A percentile compares a stretch with the other conserved stretches of the same genome.
Evolutionary conservation across 2,329 filamentous ascomycete genomes (phyloP).

Genomic region (Aspergillus udagawae): DNA sequence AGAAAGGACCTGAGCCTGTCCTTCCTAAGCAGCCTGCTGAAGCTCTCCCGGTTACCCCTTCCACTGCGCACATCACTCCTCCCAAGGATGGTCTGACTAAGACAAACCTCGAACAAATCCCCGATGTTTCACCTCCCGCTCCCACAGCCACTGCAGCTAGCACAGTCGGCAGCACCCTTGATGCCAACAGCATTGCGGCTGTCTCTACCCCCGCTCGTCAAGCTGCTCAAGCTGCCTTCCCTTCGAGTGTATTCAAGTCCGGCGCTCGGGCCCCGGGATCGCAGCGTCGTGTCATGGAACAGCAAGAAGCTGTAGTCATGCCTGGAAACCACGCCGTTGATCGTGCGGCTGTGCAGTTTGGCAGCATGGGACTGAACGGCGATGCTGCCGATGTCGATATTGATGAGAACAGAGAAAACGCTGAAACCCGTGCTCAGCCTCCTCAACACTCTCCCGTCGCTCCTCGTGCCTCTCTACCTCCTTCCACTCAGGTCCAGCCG

Average conservation of each 20-base stretch:
- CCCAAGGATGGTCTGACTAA: constrained; percentile 82
- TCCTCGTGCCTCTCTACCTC: constrained; percentile 82
- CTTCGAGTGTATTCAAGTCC: constrained; percentile 71
- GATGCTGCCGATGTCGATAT: constrained; percentile 60
- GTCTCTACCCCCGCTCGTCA: constrained; percentile 51
- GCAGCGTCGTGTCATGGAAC: constrained; percentile 82
- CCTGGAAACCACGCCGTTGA: constrained; percentile 94
- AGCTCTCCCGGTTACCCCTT: constrained; percentile 34
- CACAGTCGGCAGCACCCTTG: constrained; percentile 82
- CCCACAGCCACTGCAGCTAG: constrained; percentile 81
- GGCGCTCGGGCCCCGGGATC: constrained; percentile 74
- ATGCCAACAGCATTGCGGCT: constrained; percentile 60
- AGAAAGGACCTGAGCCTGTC: constrained; percentile 32
- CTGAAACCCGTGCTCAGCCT: constrained; percentile 88
- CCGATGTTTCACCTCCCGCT: constrained; percentile 72
- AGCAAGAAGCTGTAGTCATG: constrained; percentile 98
- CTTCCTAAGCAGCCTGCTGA: constrained; percentile 33
- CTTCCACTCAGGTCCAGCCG: constrained; percentile 44
- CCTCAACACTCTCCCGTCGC: constrained; percentile 88
- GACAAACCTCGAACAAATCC: constrained; percentile 86
- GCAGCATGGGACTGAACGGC: constrained; percentile 85
- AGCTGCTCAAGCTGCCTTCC: constrained; percentile 64
- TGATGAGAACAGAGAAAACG: constrained; percentile 90
- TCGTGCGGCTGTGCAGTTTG: constrained; percentile 89
- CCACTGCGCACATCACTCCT: constrained; percentile 53